These are phyloP conservation scores for Penicillium bialowiezense DNA, from an alignment of 495 filamentous ascomycete genomes.

Conservation along the genomic window DNA sequence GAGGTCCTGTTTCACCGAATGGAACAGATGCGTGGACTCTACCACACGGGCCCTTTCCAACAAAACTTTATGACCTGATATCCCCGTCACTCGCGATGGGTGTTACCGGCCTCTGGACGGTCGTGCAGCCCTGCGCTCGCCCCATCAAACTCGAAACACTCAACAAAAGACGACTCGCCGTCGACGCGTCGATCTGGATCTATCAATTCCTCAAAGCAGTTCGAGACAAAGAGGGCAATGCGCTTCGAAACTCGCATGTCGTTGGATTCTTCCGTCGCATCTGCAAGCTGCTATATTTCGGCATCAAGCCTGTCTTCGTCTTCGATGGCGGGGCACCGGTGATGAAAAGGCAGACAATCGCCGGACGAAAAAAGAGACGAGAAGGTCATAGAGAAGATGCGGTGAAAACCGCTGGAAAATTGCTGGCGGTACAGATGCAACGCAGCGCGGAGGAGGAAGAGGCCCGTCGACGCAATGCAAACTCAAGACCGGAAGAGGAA, in stretches of 20 bases:
- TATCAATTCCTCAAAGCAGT: conserved; percentile 99
- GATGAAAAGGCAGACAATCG: conserved; percentile 88
- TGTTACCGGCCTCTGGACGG: conserved; percentile 95
- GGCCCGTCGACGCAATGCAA: conserved; percentile 52
- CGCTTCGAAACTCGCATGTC: conserved; percentile 88
- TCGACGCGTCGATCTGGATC: conserved; percentile 99
- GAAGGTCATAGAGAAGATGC: conserved; percentile 95
- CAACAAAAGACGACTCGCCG: conserved; percentile 89
- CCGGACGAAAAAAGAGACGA: conserved; percentile 68
- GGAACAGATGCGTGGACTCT: background rate
- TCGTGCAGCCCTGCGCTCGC: conserved; percentile 83
- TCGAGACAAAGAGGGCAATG: conserved; percentile 96
- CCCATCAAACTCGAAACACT: conserved; percentile 90
- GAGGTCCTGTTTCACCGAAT: conserved; percentile 8
- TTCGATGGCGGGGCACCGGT: conserved; percentile 94
- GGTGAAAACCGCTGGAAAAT: conserved; percentile 78
- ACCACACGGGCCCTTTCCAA: background rate
- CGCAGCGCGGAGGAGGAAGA: conserved; percentile 79
- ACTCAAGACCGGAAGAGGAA: conserved; percentile 57
- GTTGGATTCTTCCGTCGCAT: conserved; percentile 98
- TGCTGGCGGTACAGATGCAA: conserved; percentile 92
- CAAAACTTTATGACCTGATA: background rate
- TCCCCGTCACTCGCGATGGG: conserved; percentile 61
- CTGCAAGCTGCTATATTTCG: conserved; percentile 93
- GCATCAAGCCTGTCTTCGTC: conserved; percentile 96